These are phyloP conservation scores for Karstenula rhodostoma DNA, from an alignment of 2,329 filamentous ascomycete species.

Conservation along the genomic window DNA sequence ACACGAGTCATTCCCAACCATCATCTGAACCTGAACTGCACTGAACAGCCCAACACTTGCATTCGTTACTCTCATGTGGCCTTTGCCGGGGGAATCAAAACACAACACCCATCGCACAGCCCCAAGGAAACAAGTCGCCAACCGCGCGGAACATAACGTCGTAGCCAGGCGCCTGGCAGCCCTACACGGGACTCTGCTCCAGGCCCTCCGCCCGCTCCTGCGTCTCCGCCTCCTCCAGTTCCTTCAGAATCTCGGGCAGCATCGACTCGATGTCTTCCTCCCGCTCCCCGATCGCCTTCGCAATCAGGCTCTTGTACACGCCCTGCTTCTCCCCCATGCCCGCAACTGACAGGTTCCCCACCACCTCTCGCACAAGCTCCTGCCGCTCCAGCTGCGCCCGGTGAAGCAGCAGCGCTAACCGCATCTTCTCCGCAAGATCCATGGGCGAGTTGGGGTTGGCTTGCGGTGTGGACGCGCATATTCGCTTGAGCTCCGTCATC, in stretches of 20 bases:
- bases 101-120: constrained; percentile 7
- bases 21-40: neutral
- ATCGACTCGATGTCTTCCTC: constrained; percentile 74
- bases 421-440: constrained; percentile 61
- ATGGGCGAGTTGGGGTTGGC: constrained; percentile 44
- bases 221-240: constrained; percentile 58
- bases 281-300: constrained; percentile 71
- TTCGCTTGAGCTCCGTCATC: constrained; percentile 45
- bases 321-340: constrained; percentile 77
- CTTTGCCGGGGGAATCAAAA: constrained; percentile 20
- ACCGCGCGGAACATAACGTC: constrained; percentile 7
- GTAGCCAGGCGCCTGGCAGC: neutral
- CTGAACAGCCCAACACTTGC: neutral
- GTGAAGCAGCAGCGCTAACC: constrained; percentile 66
- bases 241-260: constrained; percentile 59
- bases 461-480: constrained; percentile 37
- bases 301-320: constrained; percentile 74
- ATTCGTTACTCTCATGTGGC: constrained; percentile 8
- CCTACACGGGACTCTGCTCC: constrained; percentile 42
- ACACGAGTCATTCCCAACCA: neutral
- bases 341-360: constrained; percentile 71
- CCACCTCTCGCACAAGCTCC: constrained; percentile 71
- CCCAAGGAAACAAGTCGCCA: neutral
- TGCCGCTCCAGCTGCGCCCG: constrained; percentile 67
- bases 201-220: constrained; percentile 46